phyloP scores from a whole-genome alignment of 1,284 basidiomycete species.

The Taiwanofungus camphoratus region DNA sequence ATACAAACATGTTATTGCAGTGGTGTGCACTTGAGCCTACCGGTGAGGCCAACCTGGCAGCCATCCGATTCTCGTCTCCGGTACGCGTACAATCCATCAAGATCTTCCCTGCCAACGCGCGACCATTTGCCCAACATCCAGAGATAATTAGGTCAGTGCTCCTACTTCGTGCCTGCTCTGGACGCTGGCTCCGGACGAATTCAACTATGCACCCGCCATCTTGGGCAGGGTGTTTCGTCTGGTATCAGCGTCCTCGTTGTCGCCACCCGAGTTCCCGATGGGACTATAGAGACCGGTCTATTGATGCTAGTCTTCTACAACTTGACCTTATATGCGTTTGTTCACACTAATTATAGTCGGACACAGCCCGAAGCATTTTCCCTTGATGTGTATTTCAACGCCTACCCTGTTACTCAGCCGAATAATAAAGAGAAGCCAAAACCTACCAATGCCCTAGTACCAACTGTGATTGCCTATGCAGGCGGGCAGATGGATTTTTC shows the following conservation, averaged over 20 bases:
- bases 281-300: no score
- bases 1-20: slow-evolving; percentile 47
- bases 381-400: slow-evolving; percentile 70
- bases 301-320: no score
- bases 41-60: slow-evolving; percentile 52
- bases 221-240: no score
- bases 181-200: no score
- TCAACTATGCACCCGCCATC: no score
- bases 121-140: slow-evolving; percentile 54
- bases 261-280: no score
- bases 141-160: slow-evolving; percentile 63
- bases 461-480: slow-evolving; percentile 63
- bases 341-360: slow-evolving; percentile 43
- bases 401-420: slow-evolving; percentile 37
- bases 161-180: no score
- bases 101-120: slow-evolving; percentile 54
- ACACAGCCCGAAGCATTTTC: slow-evolving; percentile 71
- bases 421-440: slow-evolving; percentile 53
- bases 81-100: slow-evolving; percentile 57
- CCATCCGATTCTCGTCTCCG: slow-evolving; percentile 57
- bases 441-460: slow-evolving; percentile 64
- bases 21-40: slow-evolving; percentile 63
- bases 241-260: no score
- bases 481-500: slow-evolving; percentile 61
- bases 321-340: no score